Evolutionary conservation across 306 rosid species (phyloP).

Genomic region (Ormosia emarginata): DNA sequence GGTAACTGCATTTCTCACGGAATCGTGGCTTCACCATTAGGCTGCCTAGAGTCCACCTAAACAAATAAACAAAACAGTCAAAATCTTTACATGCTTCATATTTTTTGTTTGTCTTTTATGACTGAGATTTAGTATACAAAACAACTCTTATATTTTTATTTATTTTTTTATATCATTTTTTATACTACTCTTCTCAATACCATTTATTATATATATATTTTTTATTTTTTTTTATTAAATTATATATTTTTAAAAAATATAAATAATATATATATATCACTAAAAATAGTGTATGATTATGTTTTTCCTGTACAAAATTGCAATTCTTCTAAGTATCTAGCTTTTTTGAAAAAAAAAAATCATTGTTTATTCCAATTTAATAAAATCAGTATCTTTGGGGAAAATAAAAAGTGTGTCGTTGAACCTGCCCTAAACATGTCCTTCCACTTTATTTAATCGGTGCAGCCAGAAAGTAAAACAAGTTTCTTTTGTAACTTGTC

Average conservation of each 20-base stretch:
- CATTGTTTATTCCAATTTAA: not conserved
- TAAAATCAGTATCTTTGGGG: not conserved
- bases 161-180: too few species aligned
- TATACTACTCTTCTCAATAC: too few species aligned
- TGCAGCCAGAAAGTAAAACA: slow-evolving; percentile 25
- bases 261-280: too few species aligned
- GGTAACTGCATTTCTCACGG: too few species aligned
- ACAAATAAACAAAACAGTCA: not conserved
- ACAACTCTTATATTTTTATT: too few species aligned
- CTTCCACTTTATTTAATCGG: slow-evolving; percentile 3
- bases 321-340: not conserved
- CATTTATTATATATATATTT: too few species aligned
- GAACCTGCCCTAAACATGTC: slow-evolving; percentile 10
- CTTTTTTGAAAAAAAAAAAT: too few species aligned
- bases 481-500: slow-evolving; percentile 1
- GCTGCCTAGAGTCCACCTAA: not conserved
- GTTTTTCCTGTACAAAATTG: too few species aligned
- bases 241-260: too few species aligned
- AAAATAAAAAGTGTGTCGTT: slow-evolving; percentile 15
- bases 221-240: too few species aligned
- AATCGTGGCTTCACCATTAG: too few species aligned
- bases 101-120: not conserved
- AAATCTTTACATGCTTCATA: not conserved
- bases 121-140: not conserved
- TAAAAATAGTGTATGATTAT: too few species aligned